These are phyloP conservation scores for Trametes cingulata DNA, from an alignment of 768 basidiomycete species.

Conservation along the genomic window DNA sequence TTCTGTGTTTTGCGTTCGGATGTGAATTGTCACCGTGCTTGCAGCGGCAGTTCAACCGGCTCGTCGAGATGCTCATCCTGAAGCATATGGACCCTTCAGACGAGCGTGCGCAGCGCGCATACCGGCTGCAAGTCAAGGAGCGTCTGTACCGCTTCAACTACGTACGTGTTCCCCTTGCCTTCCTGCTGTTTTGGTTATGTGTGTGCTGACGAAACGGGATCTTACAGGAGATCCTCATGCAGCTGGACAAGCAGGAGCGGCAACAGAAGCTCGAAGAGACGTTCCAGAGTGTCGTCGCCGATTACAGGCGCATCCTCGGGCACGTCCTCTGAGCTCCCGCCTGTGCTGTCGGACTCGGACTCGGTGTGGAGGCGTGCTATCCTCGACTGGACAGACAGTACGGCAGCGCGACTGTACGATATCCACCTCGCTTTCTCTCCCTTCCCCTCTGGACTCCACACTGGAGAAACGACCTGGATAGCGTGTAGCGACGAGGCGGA, in stretches of 20 bases:
- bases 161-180: constrained; percentile 47
- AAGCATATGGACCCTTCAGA: constrained; percentile 67
- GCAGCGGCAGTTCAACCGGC: constrained; percentile 90
- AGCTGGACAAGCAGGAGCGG: constrained; percentile 84
- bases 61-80: constrained; percentile 82
- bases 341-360: background rate
- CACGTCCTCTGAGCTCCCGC: constrained; percentile 6
- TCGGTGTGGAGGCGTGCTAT: background rate
- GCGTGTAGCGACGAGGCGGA: no score
- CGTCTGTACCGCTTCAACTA: constrained; percentile 94
- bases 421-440: background rate
- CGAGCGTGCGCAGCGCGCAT: constrained; percentile 55
- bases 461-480: no score
- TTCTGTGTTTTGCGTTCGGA: background rate
- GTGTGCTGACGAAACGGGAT: background rate
- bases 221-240: constrained; percentile 80
- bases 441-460: no score
- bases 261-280: constrained; percentile 92
- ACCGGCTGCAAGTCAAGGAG: constrained; percentile 91
- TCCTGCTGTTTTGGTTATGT: background rate
- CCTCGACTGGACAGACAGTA: background rate
- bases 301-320: constrained; percentile 78
- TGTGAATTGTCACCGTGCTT: constrained; percentile 2
- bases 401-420: constrained; percentile 6
- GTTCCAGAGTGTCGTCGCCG: constrained; percentile 80